Base-by-base conservation (phyloP, 345 rosid genomes). In the Corchorus olitorius region DNA sequence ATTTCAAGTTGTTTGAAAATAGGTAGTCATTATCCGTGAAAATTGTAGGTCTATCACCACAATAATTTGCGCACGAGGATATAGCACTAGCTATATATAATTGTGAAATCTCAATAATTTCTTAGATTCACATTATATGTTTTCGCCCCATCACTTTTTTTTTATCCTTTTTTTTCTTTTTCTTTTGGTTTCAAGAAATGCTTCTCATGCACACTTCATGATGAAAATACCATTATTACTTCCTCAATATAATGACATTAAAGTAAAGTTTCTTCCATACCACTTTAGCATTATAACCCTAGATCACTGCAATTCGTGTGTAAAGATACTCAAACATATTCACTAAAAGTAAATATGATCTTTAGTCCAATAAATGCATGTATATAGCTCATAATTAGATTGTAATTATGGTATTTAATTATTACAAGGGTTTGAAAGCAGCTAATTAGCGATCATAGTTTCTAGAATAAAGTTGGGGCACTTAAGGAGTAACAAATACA, bases 191-290 rank as follows among this genome's bases (percentile, higher is more conserved):
- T 27, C 27, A 72, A n/a, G 69, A 52, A 71, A 33, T 48, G 81
- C 87, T 76, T 86, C 79, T 72, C 75, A 76, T 78, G 68, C 84
- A 82, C 78, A 65, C 84, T 82, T 84, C 84, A 72, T 75, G 60
- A 80, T 77, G 76, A 78, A 27, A 56, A 64, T 70, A 76, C 48
- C 75, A 72, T 74, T 70, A 77, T 61, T n/a, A 64, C 50, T 56
- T 81, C 56, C 33, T 53, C 62, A 65, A 27, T 6, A 74, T 81
- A 65, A 79, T 67, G 70, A 72, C 20, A 22, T 14, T 15, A 41
- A 34, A 58, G 3, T 58, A 65, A 77, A 66, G 71, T 10, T 78
- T 64, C 41, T 50, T 64, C 56, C 54, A 66, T 77, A 53, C 59
- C 49, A 63, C 55, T 77, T 73, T 16, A 46, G 41, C 64, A 60